Base-by-base conservation (phyloP, 2,329 filamentous ascomycete species). In the Neurospora crassa region DNA sequence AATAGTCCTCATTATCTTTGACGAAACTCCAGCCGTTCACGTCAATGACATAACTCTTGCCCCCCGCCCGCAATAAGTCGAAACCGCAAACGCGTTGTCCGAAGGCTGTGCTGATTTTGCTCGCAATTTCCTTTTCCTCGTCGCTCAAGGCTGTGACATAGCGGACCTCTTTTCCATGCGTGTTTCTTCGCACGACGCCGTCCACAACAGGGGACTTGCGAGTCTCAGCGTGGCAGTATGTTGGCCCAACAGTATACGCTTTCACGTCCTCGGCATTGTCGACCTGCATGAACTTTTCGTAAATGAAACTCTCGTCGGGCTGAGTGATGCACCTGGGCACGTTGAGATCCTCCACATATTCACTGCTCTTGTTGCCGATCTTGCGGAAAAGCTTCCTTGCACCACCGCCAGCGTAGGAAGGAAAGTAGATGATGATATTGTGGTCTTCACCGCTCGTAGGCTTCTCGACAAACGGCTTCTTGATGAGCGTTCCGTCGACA, bases 21-120 rank as follows among this genome's bases (percentile, higher is more conserved):
- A 99, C 96, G 78, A 99, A 99, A 79, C 95, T 98, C 96, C 96
- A 99, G 14, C 96, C 96, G 80, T 99, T 99, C 76, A 99, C 96
- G 77, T 99, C 96, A 75, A 99, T 99, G 68, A 99, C 96, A 81
- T 93, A 99, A 79, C 95, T 98, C 80, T 93, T 93, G 18, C 94
- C 93, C 68, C 89, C 90, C 14, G 94, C 93, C 40, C 96, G 90
- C 71, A 99, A 85, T 72, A 99, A 86, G 79, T 99, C 96, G 77
- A 99, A 99, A 0, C 96, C 96, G 79, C 96, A 99, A 2, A 99
- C 94, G 70, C 93, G 87, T 80, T 99, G 96, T 0, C 95, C 96
- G 80, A 99, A 99, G 0, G 93, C 92, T 67, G 89, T 91, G 2
- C 94, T 93, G 72, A 99, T 98, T 76, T 92, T 95, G 74, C 92